phyloP scores from a whole-genome alignment of 208 protist genomes.

The Angomonas deanei region DNA sequence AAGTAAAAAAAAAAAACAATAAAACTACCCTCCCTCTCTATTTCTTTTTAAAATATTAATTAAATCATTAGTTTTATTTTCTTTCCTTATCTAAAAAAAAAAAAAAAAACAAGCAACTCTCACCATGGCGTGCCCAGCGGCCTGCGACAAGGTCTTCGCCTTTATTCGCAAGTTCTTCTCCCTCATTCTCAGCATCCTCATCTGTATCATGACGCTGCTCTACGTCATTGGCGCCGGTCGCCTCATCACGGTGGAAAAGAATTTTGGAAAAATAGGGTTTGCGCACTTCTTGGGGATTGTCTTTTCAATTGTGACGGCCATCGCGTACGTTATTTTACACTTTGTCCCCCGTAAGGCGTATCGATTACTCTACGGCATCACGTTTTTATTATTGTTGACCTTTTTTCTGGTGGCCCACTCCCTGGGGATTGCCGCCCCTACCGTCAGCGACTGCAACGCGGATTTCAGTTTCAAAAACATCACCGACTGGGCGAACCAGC shows the following conservation, averaged over 20 bases:
- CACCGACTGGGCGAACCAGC: conserved; percentile 8
- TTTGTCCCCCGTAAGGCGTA: conserved; percentile 76
- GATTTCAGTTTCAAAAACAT: conserved; percentile 12
- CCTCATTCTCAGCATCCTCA: conserved; percentile 57
- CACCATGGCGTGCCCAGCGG: background rate
- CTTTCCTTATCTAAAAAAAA: too few relatives aligned
- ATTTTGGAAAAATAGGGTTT: conserved; percentile 52
- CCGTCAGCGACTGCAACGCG: conserved; percentile 54
- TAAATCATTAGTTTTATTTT: background rate
- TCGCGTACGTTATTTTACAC: conserved; percentile 67
- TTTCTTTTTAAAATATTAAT: background rate
- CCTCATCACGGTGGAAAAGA: conserved; percentile 43
- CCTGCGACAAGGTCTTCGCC: conserved; percentile 22
- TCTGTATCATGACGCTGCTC: conserved; percentile 51
- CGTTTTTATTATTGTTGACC: conserved; percentile 43
- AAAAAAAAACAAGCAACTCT: background rate
- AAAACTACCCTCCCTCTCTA: background rate
- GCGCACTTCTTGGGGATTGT: conserved; percentile 73
- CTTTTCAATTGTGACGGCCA: conserved; percentile 37
- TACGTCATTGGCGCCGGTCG: conserved; percentile 56
- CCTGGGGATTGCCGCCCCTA: conserved; percentile 47
- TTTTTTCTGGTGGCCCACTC: conserved; percentile 64
- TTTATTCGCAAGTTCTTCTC: conserved; percentile 80
- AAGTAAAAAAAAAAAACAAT: too few relatives aligned
- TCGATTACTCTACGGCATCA: conserved; percentile 74